phyloP scores from a whole-genome alignment of 345 rosid species.

The Populus simonii region DNA sequence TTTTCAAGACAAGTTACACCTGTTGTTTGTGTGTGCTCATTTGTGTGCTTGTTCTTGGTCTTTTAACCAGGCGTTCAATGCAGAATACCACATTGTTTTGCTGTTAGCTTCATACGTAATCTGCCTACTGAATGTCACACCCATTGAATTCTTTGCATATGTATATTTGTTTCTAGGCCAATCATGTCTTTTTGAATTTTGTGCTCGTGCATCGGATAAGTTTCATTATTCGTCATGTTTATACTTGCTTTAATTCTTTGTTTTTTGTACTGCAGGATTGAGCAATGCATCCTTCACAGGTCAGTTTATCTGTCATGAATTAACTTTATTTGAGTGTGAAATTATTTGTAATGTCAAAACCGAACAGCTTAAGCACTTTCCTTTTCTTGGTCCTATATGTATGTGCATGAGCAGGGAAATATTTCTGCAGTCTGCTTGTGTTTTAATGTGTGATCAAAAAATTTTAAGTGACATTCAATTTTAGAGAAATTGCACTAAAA shows the following conservation, averaged over 20 bases:
- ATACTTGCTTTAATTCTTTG: slow-evolving; percentile 6
- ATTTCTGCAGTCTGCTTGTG: background rate
- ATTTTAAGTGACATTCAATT: background rate
- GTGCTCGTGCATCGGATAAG: background rate
- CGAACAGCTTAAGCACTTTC: background rate
- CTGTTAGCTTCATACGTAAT: background rate
- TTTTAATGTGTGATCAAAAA: background rate
- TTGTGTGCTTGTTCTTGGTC: background rate
- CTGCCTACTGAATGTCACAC: background rate
- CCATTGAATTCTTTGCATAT: too few relatives aligned
- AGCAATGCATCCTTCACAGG: slow-evolving; percentile 65
- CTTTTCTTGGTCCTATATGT: background rate
- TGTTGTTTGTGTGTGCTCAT: background rate
- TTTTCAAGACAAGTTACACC: background rate
- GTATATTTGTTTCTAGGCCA: background rate
- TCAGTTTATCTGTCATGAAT: slow-evolving; percentile 30
- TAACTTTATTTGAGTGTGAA: background rate
- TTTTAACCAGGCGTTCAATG: background rate
- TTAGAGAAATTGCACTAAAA: background rate
- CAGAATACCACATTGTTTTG: background rate
- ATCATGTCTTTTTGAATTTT: background rate
- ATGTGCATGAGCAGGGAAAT: background rate
- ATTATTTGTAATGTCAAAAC: background rate
- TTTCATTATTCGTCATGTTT: background rate
- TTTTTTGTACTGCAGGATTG: slow-evolving; percentile 46